Evolutionary conservation across 805 yeast species (phyloP).

Genomic region (Candida nonsorbophila): DNA sequence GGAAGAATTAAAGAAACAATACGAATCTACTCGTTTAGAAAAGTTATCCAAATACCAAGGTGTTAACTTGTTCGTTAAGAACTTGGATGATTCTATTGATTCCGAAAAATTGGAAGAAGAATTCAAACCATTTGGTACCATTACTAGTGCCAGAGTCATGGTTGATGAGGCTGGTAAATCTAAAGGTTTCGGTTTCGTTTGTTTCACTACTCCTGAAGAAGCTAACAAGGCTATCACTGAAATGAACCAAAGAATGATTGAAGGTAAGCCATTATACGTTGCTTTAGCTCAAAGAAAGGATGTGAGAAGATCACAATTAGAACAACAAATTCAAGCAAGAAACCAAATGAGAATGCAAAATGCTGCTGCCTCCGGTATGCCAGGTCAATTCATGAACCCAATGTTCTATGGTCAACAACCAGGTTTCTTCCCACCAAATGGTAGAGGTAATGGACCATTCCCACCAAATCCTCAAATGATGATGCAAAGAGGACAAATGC

Average conservation of each 20-base stretch:
- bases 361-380: constrained; percentile 84
- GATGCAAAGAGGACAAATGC: constrained; percentile 65
- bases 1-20: constrained; percentile 91
- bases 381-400: constrained; percentile 84
- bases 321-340: constrained; percentile 97
- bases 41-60: constrained; percentile 93
- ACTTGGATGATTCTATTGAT: constrained; percentile 89
- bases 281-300: constrained; percentile 99
- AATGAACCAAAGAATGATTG: constrained; percentile 95
- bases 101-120: constrained; percentile 90
- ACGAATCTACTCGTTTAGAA: constrained; percentile 88
- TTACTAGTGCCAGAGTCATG: constrained; percentile 96
- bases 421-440: constrained; percentile 78
- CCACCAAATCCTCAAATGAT: constrained; percentile 78
- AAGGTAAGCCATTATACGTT: constrained; percentile 94
- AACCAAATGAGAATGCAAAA: constrained; percentile 98
- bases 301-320: constrained; percentile 92
- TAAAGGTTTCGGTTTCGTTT: constrained; percentile 97
- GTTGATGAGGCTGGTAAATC: constrained; percentile 91
- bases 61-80: constrained; percentile 93
- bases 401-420: constrained; percentile 84
- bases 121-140: constrained; percentile 88
- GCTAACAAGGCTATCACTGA: constrained; percentile 97
- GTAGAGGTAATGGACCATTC: constrained; percentile 63
- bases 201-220: constrained; percentile 97